Base-by-base conservation (phyloP, 768 basidiomycete genomes). In the Thelephora ganbajun region DNA sequence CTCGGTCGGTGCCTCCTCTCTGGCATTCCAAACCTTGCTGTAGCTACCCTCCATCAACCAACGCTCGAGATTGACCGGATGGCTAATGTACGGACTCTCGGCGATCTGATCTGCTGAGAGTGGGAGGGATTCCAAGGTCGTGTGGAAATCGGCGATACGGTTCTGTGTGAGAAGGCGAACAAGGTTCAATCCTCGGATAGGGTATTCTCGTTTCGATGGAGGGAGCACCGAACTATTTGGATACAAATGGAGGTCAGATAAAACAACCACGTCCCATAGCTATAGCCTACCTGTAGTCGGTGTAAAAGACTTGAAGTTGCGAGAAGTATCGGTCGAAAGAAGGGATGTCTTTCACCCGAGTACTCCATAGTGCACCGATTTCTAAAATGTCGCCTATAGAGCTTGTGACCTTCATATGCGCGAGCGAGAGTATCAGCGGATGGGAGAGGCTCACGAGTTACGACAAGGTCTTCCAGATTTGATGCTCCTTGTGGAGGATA, bases 21-120 rank as follows among this genome's bases (percentile, higher is more conserved):
- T 77, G 34, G 93, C 93, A 57, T 86, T 80, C 88, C 93, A 99
- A 11, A 97, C 94, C 62, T 94, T 94, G 65, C 88, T 90, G 63
- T 98, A 99, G 57, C 85, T 86, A 35, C 94, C 94, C 63, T 98
- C 94, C 94, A 99, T 99, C 41, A 98, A 74, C 88, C 93, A 97
- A 44, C 86, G 74, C 63, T 99, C 94, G 51, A 93, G 77, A 61
- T 92, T 87, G 49, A 92, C 83, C 11, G 89, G 87, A 61, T 91
- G 90, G 46, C 76, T 72, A 57, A 92, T 79, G 60, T 71, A 89
- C 5, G 79, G 75, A 61, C 84, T 85, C 30, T 77, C 70, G 26
- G 70, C 66, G 51, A 83, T 79, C 41, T 73, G 72, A 52, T 83
- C 80, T 0, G 83, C 77, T 36, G 77, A 74, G 33, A 78, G 61